A percentile compares a stretch with the other conserved stretches of the same genome.
phyloP scores from a whole-genome alignment of 495 filamentous ascomycete species.

The Xanthoparmelia taractica region DNA sequence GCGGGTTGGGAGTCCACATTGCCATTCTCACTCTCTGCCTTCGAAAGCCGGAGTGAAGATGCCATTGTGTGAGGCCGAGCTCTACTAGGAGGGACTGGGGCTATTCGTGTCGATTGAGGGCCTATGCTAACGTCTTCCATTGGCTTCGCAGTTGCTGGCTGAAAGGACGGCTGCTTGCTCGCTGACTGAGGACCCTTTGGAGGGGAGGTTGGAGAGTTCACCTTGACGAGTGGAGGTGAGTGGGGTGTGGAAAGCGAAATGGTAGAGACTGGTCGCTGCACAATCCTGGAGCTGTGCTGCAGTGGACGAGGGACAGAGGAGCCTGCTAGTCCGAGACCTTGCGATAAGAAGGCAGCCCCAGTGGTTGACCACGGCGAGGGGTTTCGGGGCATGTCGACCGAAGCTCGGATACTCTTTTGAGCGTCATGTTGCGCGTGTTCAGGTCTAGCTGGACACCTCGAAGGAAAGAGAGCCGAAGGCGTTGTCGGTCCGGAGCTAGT shows the following conservation, averaged over 20 bases:
- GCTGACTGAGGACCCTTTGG: constrained; percentile 36
- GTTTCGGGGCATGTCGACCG: constrained; percentile 47
- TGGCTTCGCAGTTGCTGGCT: constrained; percentile 20
- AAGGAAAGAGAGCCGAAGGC: constrained; percentile 32
- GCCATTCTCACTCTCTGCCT: not conserved
- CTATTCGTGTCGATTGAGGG: not conserved
- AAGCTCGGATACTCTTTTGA: constrained; percentile 41
- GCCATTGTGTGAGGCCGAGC: not conserved
- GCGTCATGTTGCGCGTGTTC: constrained; percentile 40
- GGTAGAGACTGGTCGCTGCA: constrained; percentile 44
- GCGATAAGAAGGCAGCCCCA: not conserved
- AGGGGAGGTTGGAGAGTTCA: constrained; percentile 71
- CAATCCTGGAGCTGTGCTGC: not conserved
- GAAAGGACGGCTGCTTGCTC: constrained; percentile 21
- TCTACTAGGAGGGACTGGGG: constrained; percentile 8
- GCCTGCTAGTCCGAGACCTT: not conserved
- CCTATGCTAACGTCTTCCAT: constrained; percentile 21
- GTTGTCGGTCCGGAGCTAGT: constrained; percentile 37
- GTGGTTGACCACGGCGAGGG: constrained; percentile 36
- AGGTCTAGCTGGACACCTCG: constrained; percentile 33
- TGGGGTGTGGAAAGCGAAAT: constrained; percentile 50
- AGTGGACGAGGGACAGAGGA: constrained; percentile 8
- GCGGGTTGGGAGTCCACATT: not conserved
- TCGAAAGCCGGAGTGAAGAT: not conserved
- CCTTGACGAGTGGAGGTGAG: constrained; percentile 58